Percentiles rank a stretch among this genome's conserved stretches.
Conservation (phyloP, 768 basidiomycete species). For the Cystofilobasidium ferigula region DNA sequence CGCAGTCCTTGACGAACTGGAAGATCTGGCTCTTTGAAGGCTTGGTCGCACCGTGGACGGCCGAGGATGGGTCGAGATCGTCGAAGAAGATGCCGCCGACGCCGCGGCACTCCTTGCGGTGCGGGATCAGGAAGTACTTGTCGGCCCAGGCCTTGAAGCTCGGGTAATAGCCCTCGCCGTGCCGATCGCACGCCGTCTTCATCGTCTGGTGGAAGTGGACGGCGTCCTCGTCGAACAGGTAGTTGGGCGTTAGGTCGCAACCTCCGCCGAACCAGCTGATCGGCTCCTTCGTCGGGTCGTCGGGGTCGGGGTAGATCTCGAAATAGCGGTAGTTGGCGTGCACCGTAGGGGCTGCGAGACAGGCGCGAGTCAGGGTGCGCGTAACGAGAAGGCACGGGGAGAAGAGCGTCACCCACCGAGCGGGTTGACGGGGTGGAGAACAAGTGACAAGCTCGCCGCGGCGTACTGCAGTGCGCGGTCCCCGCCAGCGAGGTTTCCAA, state of each 20-base stretch:
- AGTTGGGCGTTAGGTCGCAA: slow-evolving; percentile 84
- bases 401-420: slow-evolving; percentile 44
- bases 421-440: slow-evolving; percentile 88
- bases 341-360: slow-evolving; percentile 53
- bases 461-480: slow-evolving; percentile 70
- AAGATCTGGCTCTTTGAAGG: too few species aligned
- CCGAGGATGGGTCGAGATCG: slow-evolving; percentile 56
- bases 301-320: slow-evolving; percentile 44
- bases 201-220: slow-evolving; percentile 72
- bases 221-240: slow-evolving; percentile 79
- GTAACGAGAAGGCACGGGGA: background rate
- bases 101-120: slow-evolving; percentile 74
- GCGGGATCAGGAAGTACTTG: slow-evolving; percentile 88
- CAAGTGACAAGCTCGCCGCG: slow-evolving; percentile 80
- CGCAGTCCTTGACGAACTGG: slow-evolving; percentile 57
- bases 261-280: slow-evolving; percentile 99
- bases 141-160: slow-evolving; percentile 93
- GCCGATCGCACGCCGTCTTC: slow-evolving; percentile 61
- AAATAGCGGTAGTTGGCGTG: slow-evolving; percentile 98
- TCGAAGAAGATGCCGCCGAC: slow-evolving; percentile 95
- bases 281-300: slow-evolving; percentile 36
- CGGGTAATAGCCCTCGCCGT: slow-evolving; percentile 58
- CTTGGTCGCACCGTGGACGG: slow-evolving; percentile 39
- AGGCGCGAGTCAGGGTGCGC: too few species aligned
- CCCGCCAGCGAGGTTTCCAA: slow-evolving; percentile 31